Evolutionary conservation across 805 yeast species (phyloP).

Genomic region (Myxozyma nipponensis): DNA sequence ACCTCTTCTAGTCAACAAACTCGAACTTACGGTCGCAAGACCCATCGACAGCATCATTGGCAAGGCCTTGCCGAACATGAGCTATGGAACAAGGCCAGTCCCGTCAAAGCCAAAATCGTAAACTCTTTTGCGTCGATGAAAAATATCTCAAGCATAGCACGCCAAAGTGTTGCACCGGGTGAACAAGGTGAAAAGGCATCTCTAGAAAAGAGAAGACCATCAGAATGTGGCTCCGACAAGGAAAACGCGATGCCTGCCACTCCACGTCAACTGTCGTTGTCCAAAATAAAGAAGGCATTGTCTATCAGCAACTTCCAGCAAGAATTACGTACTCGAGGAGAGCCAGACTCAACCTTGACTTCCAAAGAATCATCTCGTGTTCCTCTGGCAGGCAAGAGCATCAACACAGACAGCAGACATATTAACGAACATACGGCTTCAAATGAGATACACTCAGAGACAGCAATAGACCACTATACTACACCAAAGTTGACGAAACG

Average conservation of each 20-base stretch:
- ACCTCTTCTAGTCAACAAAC: background rate
- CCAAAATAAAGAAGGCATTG: constrained; percentile 6
- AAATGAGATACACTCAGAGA: background rate
- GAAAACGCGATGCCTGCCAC: constrained; percentile 2
- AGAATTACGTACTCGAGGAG: background rate
- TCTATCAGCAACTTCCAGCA: background rate
- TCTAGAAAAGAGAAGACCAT: background rate
- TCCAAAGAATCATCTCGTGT: too few relatives aligned
- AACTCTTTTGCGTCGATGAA: background rate
- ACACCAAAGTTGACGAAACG: too few relatives aligned
- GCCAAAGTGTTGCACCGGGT: background rate
- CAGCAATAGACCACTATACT: background rate
- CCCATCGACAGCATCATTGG: constrained; percentile 13
- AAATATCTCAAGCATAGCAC: background rate
- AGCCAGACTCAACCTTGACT: background rate
- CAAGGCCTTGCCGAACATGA: constrained; percentile 21
- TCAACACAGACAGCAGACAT: too few relatives aligned
- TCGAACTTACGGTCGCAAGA: constrained; percentile 20
- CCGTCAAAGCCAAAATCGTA: constrained; percentile 8
- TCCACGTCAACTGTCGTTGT: constrained; percentile 2
- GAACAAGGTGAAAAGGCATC: background rate
- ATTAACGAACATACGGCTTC: too few relatives aligned
- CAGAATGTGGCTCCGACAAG: constrained; percentile 3
- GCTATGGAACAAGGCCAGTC: constrained; percentile 21
- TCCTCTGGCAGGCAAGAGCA: too few relatives aligned